phyloP scores from a whole-genome alignment of 352 stramenopile genomes.

The Hyaloperonospora brassicae region DNA sequence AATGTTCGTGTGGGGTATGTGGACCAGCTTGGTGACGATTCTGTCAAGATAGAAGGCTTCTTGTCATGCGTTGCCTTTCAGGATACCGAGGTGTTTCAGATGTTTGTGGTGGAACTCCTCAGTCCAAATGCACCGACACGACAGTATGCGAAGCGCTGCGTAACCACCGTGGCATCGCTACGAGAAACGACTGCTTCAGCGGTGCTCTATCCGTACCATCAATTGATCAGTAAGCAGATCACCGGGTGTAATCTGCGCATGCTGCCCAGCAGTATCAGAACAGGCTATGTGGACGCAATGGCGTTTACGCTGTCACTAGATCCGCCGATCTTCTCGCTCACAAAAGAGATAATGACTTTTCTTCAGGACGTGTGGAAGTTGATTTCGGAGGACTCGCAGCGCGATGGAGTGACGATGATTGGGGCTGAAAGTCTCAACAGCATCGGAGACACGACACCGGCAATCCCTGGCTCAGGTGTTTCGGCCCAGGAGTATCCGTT shows the following conservation, averaged over 20 bases:
- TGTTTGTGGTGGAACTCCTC: conserved; percentile 83
- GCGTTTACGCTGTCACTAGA: conserved; percentile 65
- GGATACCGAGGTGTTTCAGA: conserved; percentile 80
- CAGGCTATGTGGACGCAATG: conserved; percentile 82
- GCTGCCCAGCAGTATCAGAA: conserved; percentile 56
- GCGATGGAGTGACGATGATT: conserved; percentile 21
- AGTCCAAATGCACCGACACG: conserved; percentile 64
- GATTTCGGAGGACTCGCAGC: conserved; percentile 65
- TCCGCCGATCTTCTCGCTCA: conserved; percentile 73
- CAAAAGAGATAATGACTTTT: conserved; percentile 80
- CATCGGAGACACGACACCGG: conserved; percentile 18
- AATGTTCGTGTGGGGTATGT: conserved; percentile 33
- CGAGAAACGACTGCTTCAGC: conserved; percentile 52
- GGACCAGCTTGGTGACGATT: conserved; percentile 23
- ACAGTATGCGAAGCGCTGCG: conserved; percentile 64
- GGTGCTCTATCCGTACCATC: conserved; percentile 76
- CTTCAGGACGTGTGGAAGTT: conserved; percentile 81
- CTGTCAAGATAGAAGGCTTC: conserved; percentile 52
- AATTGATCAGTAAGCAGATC: conserved; percentile 80
- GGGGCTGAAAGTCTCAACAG: conserved; percentile 20
- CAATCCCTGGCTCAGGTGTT: conserved; percentile 31
- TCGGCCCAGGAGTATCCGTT: conserved; percentile 84
- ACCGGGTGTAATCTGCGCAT: conserved; percentile 71
- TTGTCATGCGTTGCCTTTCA: conserved; percentile 68
- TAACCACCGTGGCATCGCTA: conserved; percentile 46